Evolutionary conservation across 2,329 filamentous ascomycete genomes (phyloP), one percentile per base, ranked within the genome.

Genomic region (Venturia carpophila): DNA sequence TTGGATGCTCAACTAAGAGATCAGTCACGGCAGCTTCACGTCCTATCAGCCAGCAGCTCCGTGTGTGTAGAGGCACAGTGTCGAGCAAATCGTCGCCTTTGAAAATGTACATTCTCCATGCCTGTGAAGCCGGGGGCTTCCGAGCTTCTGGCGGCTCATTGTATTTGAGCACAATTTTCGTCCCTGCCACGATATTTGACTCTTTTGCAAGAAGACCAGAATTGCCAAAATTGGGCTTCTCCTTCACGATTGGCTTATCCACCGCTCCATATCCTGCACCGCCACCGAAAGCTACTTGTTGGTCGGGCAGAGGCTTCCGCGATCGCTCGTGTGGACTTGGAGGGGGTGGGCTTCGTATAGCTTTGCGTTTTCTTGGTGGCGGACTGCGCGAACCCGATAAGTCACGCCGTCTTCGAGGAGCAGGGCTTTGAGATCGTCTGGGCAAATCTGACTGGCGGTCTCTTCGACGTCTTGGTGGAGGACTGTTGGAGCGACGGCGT

Each of bases 51-150:
- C 94, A 99, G 78, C 91, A 96, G 72, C 88, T 95, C 67, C 91
- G 86, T 65, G 81, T 78, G 66, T 84, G 82, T 61, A 99, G 80
- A 66, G 91, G 86, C 27, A 97, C 82, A 1, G 91, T 95, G 72
- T 96, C 91, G 42, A 96, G 75, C 3, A 95, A 82, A 65, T 92
- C 89, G 37, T 83, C 76, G 13, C 86, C 90, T 73, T 96, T 96
- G 83, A 99, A 99, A 27, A 97, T 84, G 74, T 95, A 97, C 60
- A 99, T 80, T 67, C 90, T 90, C 93, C 93, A 99, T 66, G 85
- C 79, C 69, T 94, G 87, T 64, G 86, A 87, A 0, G 88, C 73
- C 0, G 92, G 83, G 0, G 94, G 91, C 70, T 96, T 96, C 66
- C 94, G 89, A 62, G 93, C 91, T 79, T 99, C 94, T 13, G 91